Base-by-base conservation (phyloP, 2,329 filamentous ascomycete species). In the Penicillium sp. region DNA sequence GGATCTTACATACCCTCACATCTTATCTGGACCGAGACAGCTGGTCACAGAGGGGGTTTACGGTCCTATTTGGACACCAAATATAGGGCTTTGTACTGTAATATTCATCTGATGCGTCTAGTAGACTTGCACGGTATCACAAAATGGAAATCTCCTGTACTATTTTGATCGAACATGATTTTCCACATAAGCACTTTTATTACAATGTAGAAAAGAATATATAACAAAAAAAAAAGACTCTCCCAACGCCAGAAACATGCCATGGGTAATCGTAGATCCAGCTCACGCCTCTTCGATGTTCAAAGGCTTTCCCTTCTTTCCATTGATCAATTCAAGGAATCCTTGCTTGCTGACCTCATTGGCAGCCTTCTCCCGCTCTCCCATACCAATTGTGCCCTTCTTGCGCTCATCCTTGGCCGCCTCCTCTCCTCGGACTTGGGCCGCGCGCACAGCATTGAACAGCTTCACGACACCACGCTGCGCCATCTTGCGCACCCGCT, bases 321-420 rank as follows among this genome's bases (percentile, higher is more conserved):
- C 75, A 37, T 76, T 77, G 66, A 98, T 95, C 68, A 97, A 72
- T 54, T 97, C 91, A 68, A 98, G 71, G 72, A 97, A 98, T 0
- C 91, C 90, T 73, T 96, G 87, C 74, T 95, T 94, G 68, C 86
- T 95, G 84, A 98, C 93, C 76, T 97, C 90, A 57, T 88, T 93
- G 45, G 95, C 78, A 73, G 85, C 89, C 71, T 94, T 88, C 71
- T 94, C 85, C 57, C 88, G 81, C 69, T 86, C 82, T 54, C 79
- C 80, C 63, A 88, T 82, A 2, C 91, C 91, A 29, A 95, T 79
- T 0, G 94, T 75, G 3, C 88, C 87, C 53, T 81, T 82, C 69
- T 80, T 80, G 43, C 82, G 78, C 57, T 81, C 80, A 67, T 76
- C 81, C 64, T 63, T 67, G 15, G 86, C 83, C 5, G 88, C 85